Evolutionary conservation across 768 basidiomycete species (phyloP).

Genomic region (Mycena alexandri): DNA sequence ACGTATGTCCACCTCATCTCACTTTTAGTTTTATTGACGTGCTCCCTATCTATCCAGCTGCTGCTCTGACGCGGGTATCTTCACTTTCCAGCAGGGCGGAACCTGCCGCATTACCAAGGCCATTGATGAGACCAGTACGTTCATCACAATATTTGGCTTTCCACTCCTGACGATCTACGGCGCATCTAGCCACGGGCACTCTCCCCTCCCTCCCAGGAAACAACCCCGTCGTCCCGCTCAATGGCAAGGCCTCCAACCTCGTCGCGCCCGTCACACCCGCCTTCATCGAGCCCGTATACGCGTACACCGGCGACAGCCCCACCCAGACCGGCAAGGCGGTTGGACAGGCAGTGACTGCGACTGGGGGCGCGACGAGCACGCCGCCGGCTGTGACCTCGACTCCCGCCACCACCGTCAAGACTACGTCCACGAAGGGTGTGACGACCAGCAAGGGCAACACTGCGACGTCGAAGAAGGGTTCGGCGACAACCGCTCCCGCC

Average conservation of each 20-base stretch:
- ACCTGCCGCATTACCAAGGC: slow-evolving; percentile 60
- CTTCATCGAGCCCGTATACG: slow-evolving; percentile 59
- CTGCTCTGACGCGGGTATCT: slow-evolving; percentile 60
- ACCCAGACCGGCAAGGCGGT: slow-evolving; percentile 52
- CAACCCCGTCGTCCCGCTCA: slow-evolving; percentile 56
- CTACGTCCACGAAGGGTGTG: not conserved
- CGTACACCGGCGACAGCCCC: slow-evolving; percentile 58
- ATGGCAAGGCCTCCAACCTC: slow-evolving; percentile 20
- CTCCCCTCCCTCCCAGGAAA: slow-evolving; percentile 64
- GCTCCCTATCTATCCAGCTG: slow-evolving; percentile 45
- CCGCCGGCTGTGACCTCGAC: not conserved
- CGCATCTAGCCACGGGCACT: slow-evolving; percentile 57
- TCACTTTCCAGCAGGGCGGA: slow-evolving; percentile 55
- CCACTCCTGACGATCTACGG: slow-evolving; percentile 6
- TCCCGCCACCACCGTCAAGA: not conserved
- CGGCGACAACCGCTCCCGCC: not conserved
- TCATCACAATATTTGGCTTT: not conserved
- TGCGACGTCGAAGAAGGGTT: slow-evolving; percentile 6
- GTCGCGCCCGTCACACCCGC: slow-evolving; percentile 48
- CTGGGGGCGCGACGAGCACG: slow-evolving; percentile 4
- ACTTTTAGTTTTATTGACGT: slow-evolving; percentile 37
- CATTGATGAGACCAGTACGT: slow-evolving; percentile 62
- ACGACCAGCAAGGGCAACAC: too few relatives aligned
- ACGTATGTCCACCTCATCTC: slow-evolving; percentile 19
- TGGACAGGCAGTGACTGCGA: slow-evolving; percentile 35